Percentiles rank a stretch among this genome's conserved stretches.
Evolutionary conservation across 2,329 filamentous ascomycete species (phyloP).

Genomic region (Trichoderma koningii): DNA sequence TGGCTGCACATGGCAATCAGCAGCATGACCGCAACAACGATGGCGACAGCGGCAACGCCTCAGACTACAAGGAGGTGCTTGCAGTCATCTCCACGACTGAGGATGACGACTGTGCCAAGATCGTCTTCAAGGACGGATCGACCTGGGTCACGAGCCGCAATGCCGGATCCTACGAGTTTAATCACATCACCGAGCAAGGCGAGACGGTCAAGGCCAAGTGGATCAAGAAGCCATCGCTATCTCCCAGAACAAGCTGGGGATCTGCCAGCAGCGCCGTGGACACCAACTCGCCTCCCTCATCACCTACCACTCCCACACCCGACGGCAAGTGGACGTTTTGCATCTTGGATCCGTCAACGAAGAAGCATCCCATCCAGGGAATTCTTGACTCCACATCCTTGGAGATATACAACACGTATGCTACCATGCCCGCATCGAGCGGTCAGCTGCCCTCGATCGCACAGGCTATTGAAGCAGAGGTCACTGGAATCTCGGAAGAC

Average conservation of each 20-base stretch:
- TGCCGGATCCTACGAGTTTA: slow-evolving; percentile 66
- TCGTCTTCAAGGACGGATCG: slow-evolving; percentile 65
- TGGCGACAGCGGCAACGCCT: slow-evolving; percentile 44
- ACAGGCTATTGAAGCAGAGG: slow-evolving; percentile 38
- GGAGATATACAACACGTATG: slow-evolving; percentile 70
- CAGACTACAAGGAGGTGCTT: slow-evolving; percentile 57
- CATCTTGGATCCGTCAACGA: slow-evolving; percentile 67
- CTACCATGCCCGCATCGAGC: slow-evolving; percentile 54
- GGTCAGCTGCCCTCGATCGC: slow-evolving; percentile 50
- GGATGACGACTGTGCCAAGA: slow-evolving; percentile 59
- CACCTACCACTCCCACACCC: slow-evolving; percentile 33
- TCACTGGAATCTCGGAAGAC: slow-evolving; percentile 29
- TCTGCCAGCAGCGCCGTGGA: slow-evolving; percentile 26
- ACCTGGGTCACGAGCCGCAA: slow-evolving; percentile 59
- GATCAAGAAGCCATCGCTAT: slow-evolving; percentile 54
- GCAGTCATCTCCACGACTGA: slow-evolving; percentile 68
- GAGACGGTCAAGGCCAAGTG: slow-evolving; percentile 65
- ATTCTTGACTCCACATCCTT: slow-evolving; percentile 64
- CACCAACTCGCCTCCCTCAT: slow-evolving; percentile 32
- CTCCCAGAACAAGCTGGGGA: slow-evolving; percentile 28
- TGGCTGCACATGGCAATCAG: slow-evolving; percentile 37
- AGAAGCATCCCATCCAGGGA: slow-evolving; percentile 75
- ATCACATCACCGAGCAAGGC: slow-evolving; percentile 59
- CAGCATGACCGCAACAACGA: slow-evolving; percentile 36
- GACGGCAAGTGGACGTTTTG: slow-evolving; percentile 73